phyloP scores from a whole-genome alignment of 106 monocot genomes.

The Platanthera zijinensis region DNA sequence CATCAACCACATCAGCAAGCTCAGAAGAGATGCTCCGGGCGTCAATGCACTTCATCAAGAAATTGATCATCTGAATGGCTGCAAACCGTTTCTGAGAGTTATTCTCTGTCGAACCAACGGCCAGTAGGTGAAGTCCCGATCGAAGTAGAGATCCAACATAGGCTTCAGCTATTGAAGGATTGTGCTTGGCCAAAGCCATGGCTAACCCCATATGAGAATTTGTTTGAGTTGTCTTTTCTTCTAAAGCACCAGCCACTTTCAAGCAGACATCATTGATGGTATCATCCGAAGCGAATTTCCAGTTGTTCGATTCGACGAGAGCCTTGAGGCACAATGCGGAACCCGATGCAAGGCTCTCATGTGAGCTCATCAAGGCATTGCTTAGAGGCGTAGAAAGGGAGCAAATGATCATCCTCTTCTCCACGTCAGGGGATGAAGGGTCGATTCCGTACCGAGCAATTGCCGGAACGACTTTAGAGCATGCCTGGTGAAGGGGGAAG shows the following conservation, averaged over 20 bases:
- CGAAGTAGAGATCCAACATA: conserved; percentile 75
- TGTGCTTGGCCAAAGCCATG: conserved; percentile 86
- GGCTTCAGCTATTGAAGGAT: conserved; percentile 57
- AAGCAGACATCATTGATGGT: conserved; percentile 75
- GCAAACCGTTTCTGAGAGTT: conserved; percentile 80
- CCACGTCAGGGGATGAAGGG: conserved; percentile 51
- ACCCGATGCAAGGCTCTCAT: conserved; percentile 67
- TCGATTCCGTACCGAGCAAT: conserved; percentile 96
- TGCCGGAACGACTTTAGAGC: conserved; percentile 85
- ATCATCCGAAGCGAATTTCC: conserved; percentile 64
- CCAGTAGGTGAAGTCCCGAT: conserved; percentile 61
- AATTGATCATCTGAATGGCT: conserved; percentile 93
- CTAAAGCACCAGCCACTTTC: conserved; percentile 66
- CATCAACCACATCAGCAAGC: conserved; percentile 44
- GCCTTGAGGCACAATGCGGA: conserved; percentile 76
- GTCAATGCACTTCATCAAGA: conserved; percentile 90
- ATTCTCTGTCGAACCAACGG: conserved; percentile 23
- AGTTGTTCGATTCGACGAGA: conserved; percentile 74
- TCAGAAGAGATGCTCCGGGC: conserved; percentile 58
- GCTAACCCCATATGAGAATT: conserved; percentile 83
- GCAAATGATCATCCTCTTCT: conserved; percentile 59
- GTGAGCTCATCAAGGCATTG: conserved; percentile 54
- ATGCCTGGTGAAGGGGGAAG: conserved; percentile 88
- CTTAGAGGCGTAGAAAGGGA: conserved; percentile 71
- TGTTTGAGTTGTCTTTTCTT: conserved; percentile 61